Base-by-base conservation (phyloP, 495 filamentous ascomycete genomes). In the Tetracladium marchalianum region DNA sequence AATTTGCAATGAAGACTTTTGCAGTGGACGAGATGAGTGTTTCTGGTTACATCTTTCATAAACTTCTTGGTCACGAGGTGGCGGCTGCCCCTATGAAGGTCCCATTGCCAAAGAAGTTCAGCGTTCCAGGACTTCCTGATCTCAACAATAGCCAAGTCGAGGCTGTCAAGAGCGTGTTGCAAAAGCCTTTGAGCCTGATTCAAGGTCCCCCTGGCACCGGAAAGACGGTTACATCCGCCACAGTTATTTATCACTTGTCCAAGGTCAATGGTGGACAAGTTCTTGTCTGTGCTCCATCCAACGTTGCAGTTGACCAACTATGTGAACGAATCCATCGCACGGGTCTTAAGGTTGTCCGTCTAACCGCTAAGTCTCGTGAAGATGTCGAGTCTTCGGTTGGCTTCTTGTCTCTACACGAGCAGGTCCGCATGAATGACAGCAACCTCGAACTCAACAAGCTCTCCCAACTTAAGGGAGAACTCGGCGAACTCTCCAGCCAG, bases 191-290 rank as follows among this genome's bases (percentile, higher is more conserved):
- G 39, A 95, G 87, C 59, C 72, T 99, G 54, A 98, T 98, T 52
- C 93, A 99, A 64, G 92, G 92, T 1, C 92, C 92, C 43, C 92
- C 92, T 0, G 92, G 92, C 53, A 99, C 92, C 4, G 92, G 92
- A 56, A 99, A 99, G 70, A 99, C 92, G 0, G 92, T 99, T 41
- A 99, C 92, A n/a, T 97, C 93, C 16, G 92, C 93, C 16, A 99
- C 92, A 0, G 93, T 99, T 54, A 97, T 99, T 61, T 94, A 96
- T 56, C 92, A 99, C 60, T 76, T 99, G 49, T 83, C 87, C 51
- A 99, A 94, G 66, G 82, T 93, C 66, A 96, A 89, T 54, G 87
- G 85, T 43, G 90, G 90, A 39, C 93, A 95, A 56, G 89, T 97
- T 17, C 71, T 99, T 35, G 92, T 99, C 27, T 99, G 92, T 58